Conservation (phyloP, 495 filamentous ascomycete genomes). For the Peziza echinospora region DNA sequence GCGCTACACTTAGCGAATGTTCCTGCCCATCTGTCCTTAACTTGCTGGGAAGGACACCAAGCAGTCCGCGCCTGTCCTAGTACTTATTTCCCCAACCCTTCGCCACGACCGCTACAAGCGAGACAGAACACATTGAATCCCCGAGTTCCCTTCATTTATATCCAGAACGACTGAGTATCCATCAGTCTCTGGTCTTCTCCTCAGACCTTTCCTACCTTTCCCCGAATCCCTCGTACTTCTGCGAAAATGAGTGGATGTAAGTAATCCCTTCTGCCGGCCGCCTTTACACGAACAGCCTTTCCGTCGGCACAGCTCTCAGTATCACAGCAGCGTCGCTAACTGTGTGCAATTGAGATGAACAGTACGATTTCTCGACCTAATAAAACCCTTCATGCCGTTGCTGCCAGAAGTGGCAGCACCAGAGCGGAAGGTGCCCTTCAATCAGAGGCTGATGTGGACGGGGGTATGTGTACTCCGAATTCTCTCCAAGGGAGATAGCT, state of each 20-base stretch:
- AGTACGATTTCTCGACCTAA: slow-evolving; percentile 98
- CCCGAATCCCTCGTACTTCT: slow-evolving; percentile 7
- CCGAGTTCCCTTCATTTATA: neutral
- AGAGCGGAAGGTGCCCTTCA: slow-evolving; percentile 91
- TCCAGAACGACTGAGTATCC: neutral
- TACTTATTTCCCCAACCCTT: neutral
- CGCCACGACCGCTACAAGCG: neutral
- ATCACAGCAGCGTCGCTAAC: slow-evolving; percentile 10
- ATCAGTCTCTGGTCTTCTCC: neutral
- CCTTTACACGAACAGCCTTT: slow-evolving; percentile 2
- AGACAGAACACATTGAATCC: neutral
- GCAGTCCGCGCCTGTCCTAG: no score
- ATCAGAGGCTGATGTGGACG: slow-evolving; percentile 99
- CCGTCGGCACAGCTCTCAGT: slow-evolving; percentile 5
- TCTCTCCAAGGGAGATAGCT: slow-evolving; percentile 14
- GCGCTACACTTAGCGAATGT: neutral
- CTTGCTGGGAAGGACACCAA: neutral
- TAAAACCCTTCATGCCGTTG: slow-evolving; percentile 98
- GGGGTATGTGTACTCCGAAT: slow-evolving; percentile 31
- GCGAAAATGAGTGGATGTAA: slow-evolving; percentile 38
- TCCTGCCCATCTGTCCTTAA: neutral
- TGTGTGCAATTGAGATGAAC: slow-evolving; percentile 10
- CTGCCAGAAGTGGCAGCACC: slow-evolving; percentile 96
- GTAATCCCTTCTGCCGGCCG: slow-evolving; percentile 15
- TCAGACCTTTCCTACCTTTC: neutral